A percentile compares a stretch with the other conserved stretches of the same genome.
These are phyloP conservation scores for Pseudogymnoascus pannorum DNA, from an alignment of 2,329 filamentous ascomycete genomes.

Conservation along the genomic window DNA sequence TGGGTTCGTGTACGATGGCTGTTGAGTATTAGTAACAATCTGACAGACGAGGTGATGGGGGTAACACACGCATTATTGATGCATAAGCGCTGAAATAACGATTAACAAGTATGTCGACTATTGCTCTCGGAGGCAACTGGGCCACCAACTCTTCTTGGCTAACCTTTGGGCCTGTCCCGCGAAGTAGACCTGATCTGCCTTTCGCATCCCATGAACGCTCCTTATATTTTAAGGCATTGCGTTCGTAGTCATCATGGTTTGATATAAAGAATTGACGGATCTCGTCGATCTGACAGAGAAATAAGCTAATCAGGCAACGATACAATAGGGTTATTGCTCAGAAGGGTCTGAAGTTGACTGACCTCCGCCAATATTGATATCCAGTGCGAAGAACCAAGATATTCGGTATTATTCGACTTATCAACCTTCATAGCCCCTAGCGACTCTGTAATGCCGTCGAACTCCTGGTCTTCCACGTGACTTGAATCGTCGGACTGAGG, in stretches of 20 bases:
- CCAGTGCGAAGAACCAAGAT: conserved; percentile 14
- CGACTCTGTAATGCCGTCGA: conserved; percentile 10
- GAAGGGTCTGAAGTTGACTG: background rate
- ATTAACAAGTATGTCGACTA: conserved; percentile 12
- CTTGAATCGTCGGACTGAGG: background rate
- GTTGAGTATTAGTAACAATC: background rate
- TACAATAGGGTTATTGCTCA: background rate
- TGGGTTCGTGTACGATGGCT: conserved; percentile 15
- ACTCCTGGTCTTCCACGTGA: background rate
- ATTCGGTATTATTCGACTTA: conserved; percentile 10
- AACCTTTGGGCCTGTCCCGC: conserved; percentile 2
- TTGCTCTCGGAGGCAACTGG: conserved; percentile 3
- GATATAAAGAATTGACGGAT: conserved; percentile 9
- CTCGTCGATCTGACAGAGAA: conserved; percentile 13
- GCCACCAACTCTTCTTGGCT: conserved; percentile 13
- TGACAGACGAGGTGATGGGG: background rate
- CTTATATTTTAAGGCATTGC: conserved; percentile 7
- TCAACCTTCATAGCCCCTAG: conserved; percentile 16
- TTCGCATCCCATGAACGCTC: background rate
- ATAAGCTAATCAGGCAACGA: background rate
- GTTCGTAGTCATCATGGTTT: conserved; percentile 12
- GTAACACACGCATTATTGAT: conserved; percentile 3
- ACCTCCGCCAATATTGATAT: conserved; percentile 16
- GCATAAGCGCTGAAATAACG: conserved; percentile 11
- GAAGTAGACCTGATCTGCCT: conserved; percentile 12